Percentiles rank a stretch among this genome's conserved stretches.
phyloP scores from a whole-genome alignment of 345 rosid species.

The Hibiscus syriacus region DNA sequence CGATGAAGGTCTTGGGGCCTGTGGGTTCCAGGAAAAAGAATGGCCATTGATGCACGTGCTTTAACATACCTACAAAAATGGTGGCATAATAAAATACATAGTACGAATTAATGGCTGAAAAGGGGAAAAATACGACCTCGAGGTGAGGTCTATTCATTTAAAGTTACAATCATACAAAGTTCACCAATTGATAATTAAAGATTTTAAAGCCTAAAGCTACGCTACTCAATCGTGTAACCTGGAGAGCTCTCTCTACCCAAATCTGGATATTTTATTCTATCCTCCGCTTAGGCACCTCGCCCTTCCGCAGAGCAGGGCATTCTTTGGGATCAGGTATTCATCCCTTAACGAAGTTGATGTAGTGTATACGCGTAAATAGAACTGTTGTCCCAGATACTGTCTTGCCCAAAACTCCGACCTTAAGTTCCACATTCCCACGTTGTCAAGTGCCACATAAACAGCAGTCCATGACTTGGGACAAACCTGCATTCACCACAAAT shows the following conservation, averaged over 20 bases:
- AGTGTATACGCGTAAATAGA: background rate
- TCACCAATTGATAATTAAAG: background rate
- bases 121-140: conserved; percentile 42
- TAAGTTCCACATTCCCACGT: background rate
- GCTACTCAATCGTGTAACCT: background rate
- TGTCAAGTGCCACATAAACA: background rate
- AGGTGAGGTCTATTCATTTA: conserved; percentile 34
- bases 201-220: conserved; percentile 19
- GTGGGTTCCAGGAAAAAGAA: no score
- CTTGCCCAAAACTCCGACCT: background rate
- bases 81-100: no score
- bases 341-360: background rate
- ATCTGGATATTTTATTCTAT: background rate
- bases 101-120: background rate
- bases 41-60: no score
- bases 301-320: background rate
- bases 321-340: background rate
- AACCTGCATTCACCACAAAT: background rate
- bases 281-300: background rate
- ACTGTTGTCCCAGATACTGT: background rate
- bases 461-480: background rate
- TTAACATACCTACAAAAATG: background rate
- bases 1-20: no score
- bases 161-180: conserved; percentile 4
- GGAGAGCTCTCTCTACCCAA: background rate